Percentiles rank a stretch among this genome's conserved stretches.
Evolutionary conservation across 108 stramenopile genomes (phyloP).

Genomic region (Nannochloropsis gaditana): DNA sequence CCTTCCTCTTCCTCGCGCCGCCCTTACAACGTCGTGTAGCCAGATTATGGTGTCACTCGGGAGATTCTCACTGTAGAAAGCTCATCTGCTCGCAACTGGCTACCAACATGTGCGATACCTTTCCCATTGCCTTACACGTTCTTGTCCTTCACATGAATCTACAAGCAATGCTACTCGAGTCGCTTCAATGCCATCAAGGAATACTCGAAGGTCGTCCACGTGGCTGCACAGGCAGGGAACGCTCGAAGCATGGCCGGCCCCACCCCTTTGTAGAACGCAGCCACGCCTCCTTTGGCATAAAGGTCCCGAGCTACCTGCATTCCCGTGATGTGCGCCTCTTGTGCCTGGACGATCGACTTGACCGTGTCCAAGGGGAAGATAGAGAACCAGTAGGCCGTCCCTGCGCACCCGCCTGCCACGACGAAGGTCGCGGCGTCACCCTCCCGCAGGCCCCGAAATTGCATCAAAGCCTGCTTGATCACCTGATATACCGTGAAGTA

Average conservation of each 20-base stretch:
- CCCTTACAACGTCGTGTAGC: too few species aligned
- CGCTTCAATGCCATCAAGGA: background rate
- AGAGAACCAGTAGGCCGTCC: constrained; percentile 12
- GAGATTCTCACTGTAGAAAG: too few species aligned
- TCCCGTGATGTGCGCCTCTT: constrained; percentile 8
- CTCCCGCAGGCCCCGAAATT: background rate
- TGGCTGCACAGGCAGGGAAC: background rate
- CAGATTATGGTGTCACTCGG: too few species aligned
- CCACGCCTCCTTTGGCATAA: background rate
- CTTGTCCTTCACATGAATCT: too few species aligned
- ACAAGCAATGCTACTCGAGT: background rate
- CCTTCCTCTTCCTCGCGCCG: too few species aligned
- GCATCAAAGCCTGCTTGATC: background rate
- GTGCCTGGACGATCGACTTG: background rate
- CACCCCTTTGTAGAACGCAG: constrained; percentile 8
- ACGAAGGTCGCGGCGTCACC: background rate
- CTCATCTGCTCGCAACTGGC: too few species aligned
- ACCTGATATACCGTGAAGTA: constrained; percentile 6
- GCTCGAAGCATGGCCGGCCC: background rate
- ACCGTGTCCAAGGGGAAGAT: constrained; percentile 13
- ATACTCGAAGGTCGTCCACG: constrained; percentile 14
- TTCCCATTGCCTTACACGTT: too few species aligned
- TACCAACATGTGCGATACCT: too few species aligned
- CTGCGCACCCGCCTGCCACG: background rate
- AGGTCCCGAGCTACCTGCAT: background rate